Percentiles rank a stretch among this genome's conserved stretches.
These are phyloP conservation scores for Aleurites moluccanus DNA, from an alignment of 441 rosid species.

Conservation along the genomic window DNA sequence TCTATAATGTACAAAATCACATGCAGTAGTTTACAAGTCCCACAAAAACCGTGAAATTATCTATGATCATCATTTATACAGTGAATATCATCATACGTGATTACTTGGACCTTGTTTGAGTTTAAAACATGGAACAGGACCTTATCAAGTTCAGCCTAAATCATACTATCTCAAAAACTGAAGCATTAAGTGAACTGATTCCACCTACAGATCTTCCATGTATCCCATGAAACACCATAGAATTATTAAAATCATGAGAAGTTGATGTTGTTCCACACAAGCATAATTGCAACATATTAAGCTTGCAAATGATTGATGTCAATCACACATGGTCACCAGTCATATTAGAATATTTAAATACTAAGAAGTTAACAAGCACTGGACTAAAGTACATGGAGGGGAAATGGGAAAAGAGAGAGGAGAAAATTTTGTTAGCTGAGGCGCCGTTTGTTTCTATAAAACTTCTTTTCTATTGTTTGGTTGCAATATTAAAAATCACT, in stretches of 20 bases:
- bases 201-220: background rate
- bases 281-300: background rate
- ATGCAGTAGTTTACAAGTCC: background rate
- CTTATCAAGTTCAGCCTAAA: background rate
- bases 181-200: background rate
- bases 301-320: no score
- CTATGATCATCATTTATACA: background rate
- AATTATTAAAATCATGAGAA: background rate
- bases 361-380: no score
- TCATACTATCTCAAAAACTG: background rate
- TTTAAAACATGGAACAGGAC: background rate
- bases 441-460: no score
- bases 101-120: background rate
- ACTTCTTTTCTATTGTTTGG: no score
- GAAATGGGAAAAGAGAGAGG: no score
- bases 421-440: background rate
- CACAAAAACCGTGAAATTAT: background rate
- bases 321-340: background rate
- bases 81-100: background rate
- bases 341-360: background rate
- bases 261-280: background rate
- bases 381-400: no score
- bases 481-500: no score
- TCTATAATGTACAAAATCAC: conserved; percentile 1
- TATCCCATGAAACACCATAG: background rate